These are phyloP conservation scores for Ascochyta koolunga DNA, from an alignment of 2,329 filamentous ascomycete species.

Conservation along the genomic window DNA sequence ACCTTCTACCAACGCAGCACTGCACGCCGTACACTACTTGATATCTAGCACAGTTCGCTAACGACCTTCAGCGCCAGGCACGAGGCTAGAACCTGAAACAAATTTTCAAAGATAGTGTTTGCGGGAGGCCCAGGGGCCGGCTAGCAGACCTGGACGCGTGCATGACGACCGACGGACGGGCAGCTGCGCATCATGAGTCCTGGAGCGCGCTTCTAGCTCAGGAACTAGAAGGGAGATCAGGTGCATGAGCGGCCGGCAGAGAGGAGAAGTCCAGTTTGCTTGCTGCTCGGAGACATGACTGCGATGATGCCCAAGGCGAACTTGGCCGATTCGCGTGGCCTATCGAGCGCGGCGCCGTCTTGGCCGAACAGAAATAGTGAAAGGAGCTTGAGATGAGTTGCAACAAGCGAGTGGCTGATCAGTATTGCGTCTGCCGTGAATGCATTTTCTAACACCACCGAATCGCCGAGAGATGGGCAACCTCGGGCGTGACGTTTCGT, in stretches of 20 bases:
- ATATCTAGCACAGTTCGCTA: constrained; percentile 4
- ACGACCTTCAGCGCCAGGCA: constrained; percentile 6
- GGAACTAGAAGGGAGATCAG: constrained; percentile 15
- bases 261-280: not conserved
- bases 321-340: constrained; percentile 9
- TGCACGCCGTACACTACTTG: constrained; percentile 9
- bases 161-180: constrained; percentile 3
- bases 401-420: constrained; percentile 17
- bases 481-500: constrained; percentile 13
- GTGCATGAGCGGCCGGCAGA: not conserved
- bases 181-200: constrained; percentile 20
- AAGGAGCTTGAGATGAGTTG: too few species aligned
- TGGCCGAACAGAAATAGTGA: constrained; percentile 12
- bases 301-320: constrained; percentile 8
- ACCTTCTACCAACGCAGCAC: constrained; percentile 19
- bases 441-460: constrained; percentile 17
- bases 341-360: not conserved
- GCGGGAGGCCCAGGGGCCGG: constrained; percentile 22
- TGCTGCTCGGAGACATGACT: constrained; percentile 9
- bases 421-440: constrained; percentile 1
- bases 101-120: constrained; percentile 28
- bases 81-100: constrained; percentile 28
- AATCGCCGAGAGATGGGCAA: constrained; percentile 8
- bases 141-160: constrained; percentile 3
- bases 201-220: constrained; percentile 25